These are phyloP conservation scores for Metschnikowia sp. DNA, from an alignment of 805 yeast genomes.

Conservation along the genomic window DNA sequence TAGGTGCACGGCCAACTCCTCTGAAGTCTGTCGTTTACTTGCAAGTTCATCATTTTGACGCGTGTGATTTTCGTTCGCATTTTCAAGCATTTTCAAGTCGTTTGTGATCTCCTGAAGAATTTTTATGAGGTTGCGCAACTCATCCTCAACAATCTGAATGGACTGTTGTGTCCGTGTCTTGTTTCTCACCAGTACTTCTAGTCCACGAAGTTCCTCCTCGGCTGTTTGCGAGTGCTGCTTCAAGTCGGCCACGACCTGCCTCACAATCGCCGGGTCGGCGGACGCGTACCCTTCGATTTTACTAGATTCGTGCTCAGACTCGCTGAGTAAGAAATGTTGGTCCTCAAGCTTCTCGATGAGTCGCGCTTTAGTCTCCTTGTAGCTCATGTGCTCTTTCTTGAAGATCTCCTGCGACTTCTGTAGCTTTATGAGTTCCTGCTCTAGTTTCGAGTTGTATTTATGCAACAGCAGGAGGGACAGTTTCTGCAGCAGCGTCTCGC, in stretches of 20 bases:
- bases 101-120: conserved; percentile 49
- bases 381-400: conserved; percentile 57
- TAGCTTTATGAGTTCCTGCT: conserved; percentile 56
- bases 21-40: conserved; percentile 32
- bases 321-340: conserved; percentile 53
- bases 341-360: conserved; percentile 60
- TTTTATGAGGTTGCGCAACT: conserved; percentile 43
- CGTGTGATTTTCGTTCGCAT: conserved; percentile 29
- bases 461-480: conserved; percentile 38
- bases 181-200: conserved; percentile 48
- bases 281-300: conserved; percentile 57
- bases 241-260: conserved; percentile 52
- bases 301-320: conserved; percentile 55
- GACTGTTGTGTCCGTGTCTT: conserved; percentile 55
- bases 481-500: conserved; percentile 31
- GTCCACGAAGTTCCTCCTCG: conserved; percentile 17
- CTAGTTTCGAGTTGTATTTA: conserved; percentile 52
- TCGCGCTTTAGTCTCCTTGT: conserved; percentile 59
- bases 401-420: conserved; percentile 61
- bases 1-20: conserved; percentile 41
- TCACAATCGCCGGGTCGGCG: conserved; percentile 56
- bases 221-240: conserved; percentile 41
- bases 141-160: conserved; percentile 42
- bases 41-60: conserved; percentile 37
- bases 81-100: conserved; percentile 44